Conservation (phyloP, 2,329 filamentous ascomycete genomes). For the Penicillium sp. region DNA sequence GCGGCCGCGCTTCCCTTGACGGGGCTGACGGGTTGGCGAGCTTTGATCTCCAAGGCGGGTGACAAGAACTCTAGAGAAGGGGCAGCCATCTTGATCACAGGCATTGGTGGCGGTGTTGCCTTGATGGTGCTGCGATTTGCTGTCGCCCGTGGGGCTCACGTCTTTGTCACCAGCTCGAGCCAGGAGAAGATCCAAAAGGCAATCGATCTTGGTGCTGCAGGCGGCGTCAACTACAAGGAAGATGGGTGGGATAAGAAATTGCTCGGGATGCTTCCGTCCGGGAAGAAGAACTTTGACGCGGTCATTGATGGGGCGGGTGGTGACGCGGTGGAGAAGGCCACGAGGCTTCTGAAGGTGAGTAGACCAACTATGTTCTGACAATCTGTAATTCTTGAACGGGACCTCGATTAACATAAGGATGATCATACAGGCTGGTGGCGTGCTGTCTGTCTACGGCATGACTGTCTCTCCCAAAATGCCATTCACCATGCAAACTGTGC, state of each 20-base stretch:
- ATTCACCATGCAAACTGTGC: constrained; percentile 73
- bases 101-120: constrained; percentile 89
- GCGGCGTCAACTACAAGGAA: constrained; percentile 76
- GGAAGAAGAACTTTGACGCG: constrained; percentile 65
- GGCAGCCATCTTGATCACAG: constrained; percentile 75
- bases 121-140: constrained; percentile 76
- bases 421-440: constrained; percentile 57
- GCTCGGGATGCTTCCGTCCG: constrained; percentile 51
- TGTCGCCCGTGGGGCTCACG: constrained; percentile 64
- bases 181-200: constrained; percentile 70
- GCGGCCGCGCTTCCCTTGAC: constrained; percentile 80
- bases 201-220: constrained; percentile 63
- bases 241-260: constrained; percentile 77
- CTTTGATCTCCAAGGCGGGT: constrained; percentile 70
- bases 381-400: too few relatives aligned
- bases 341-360: constrained; percentile 61
- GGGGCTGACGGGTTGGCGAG: constrained; percentile 82
- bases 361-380: neutral
- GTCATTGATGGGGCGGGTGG: constrained; percentile 90
- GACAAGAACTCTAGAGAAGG: constrained; percentile 51
- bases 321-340: constrained; percentile 65
- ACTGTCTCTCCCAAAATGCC: constrained; percentile 79
- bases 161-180: constrained; percentile 75
- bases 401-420: neutral
- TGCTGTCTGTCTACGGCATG: constrained; percentile 89